Percentiles rank a stretch among this genome's conserved stretches.
Evolutionary conservation across 2,329 filamentous ascomycete genomes (phyloP).

Genomic region (Sclerotinia sclerotiorum): DNA sequence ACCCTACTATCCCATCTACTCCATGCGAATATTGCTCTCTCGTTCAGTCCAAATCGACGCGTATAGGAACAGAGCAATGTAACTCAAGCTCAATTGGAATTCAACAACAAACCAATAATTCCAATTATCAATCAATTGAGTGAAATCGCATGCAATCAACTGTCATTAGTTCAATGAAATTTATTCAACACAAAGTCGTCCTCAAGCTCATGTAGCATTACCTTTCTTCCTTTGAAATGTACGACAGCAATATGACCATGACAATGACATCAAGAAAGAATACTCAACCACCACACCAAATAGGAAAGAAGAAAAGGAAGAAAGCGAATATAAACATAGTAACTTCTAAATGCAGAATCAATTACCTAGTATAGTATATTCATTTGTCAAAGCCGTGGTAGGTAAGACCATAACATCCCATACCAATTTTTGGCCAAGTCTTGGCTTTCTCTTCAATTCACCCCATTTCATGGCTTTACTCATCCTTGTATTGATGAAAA

Average conservation of each 20-base stretch:
- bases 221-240: background rate
- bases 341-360: background rate
- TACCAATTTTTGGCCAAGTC: background rate
- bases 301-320: background rate
- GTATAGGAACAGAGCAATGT: background rate
- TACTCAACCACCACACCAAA: background rate
- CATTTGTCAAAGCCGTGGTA: background rate
- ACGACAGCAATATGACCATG: background rate
- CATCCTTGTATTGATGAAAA: background rate
- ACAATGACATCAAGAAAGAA: background rate
- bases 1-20: background rate
- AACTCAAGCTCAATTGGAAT: background rate
- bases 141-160: background rate
- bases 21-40: background rate
- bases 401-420: background rate
- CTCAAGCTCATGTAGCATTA: background rate
- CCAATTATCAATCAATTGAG: background rate
- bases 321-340: background rate
- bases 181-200: constrained; percentile 3
- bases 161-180: background rate
- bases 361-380: background rate
- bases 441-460: background rate
- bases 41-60: background rate
- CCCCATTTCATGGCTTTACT: background rate
- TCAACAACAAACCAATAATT: background rate